Base-by-base conservation (phyloP, 352 stramenopile species). In the Phytopythium mirpurense region DNA sequence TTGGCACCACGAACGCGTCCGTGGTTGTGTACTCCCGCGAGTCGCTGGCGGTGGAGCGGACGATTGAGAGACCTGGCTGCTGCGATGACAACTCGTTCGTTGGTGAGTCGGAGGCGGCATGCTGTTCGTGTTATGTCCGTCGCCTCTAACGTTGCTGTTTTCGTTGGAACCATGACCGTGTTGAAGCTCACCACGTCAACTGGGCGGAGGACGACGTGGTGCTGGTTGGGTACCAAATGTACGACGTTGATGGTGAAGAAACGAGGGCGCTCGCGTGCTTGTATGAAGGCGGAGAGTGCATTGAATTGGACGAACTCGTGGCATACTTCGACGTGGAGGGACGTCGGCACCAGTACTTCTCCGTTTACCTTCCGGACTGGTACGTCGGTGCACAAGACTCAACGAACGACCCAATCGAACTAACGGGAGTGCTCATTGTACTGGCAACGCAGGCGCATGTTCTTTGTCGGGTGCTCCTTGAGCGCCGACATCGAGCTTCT, bases 401-500 rank as follows among this genome's bases (percentile, higher is more conserved):
- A 5, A 41, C 8, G 19, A 14, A 3, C 15, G 32, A 60, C n/a
- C 8, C 47, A 38, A 42, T 41, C 29, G 14, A 51, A 18, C 44
- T 53, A 58, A 60, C 23, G 4, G n/a, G 48, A 0, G 35, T 54
- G 24, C 8, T 18, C 11, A 16, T 16, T 24, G 10, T 10, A 32
- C 29, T 32, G 29, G 29, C 31, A 5, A 15, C 15, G 31, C 42
- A 83, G 73, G 78, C 73, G 80, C 15, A 90, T 90, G 77, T 90
- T 90, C 51, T 90, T 90, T 46, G 67, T 90, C 55, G 75, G 68
- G 12, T 90, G 80, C 56, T 90, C 80, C 16, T 49, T 90, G 34
- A 90, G 80, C 51, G 72, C 80, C n/a, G 80, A 90, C 57, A 79
- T 90, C 23, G 80, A 90, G 59, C 65, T 90, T 15, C 64, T 90